phyloP scores from a whole-genome alignment of 257 asterid genomes.

The Plantago elongata region DNA sequence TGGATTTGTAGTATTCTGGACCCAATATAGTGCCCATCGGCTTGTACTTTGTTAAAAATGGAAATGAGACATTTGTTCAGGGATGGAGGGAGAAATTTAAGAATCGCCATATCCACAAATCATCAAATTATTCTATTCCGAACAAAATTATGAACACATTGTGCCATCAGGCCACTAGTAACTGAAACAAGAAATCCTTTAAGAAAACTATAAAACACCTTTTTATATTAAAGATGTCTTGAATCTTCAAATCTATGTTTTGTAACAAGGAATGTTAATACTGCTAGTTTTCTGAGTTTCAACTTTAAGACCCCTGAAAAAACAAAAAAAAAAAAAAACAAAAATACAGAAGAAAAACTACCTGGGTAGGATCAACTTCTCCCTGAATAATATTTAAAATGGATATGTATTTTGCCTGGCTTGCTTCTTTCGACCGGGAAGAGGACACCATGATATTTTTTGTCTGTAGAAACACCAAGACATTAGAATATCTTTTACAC shows the following conservation, averaged over 20 bases:
- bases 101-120: too few species aligned
- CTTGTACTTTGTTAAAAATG: too few species aligned
- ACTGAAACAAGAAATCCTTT: too few species aligned
- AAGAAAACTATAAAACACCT: too few species aligned
- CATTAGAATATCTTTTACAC: slow-evolving; percentile 18
- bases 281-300: slow-evolving; percentile 12
- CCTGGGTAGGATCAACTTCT: slow-evolving; percentile 99
- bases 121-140: too few species aligned
- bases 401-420: slow-evolving; percentile 95
- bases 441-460: slow-evolving; percentile 98
- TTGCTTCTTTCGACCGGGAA: slow-evolving; percentile 90
- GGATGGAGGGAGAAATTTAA: too few species aligned
- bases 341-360: slow-evolving; percentile 31
- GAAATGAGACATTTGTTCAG: too few species aligned
- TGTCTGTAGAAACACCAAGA: slow-evolving; percentile 50
- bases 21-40: too few species aligned
- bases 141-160: too few species aligned
- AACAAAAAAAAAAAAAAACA: too few species aligned
- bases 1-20: too few species aligned
- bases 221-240: not conserved
- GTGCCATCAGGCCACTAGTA: too few species aligned
- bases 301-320: not conserved
- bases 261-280: not conserved
- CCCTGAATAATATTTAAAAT: slow-evolving; percentile 96
- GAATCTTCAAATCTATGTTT: not conserved